A percentile compares a stretch with the other conserved stretches of the same genome.
phyloP scores from a whole-genome alignment of 345 rosid species.

The Eucalyptus leucophloia region DNA sequence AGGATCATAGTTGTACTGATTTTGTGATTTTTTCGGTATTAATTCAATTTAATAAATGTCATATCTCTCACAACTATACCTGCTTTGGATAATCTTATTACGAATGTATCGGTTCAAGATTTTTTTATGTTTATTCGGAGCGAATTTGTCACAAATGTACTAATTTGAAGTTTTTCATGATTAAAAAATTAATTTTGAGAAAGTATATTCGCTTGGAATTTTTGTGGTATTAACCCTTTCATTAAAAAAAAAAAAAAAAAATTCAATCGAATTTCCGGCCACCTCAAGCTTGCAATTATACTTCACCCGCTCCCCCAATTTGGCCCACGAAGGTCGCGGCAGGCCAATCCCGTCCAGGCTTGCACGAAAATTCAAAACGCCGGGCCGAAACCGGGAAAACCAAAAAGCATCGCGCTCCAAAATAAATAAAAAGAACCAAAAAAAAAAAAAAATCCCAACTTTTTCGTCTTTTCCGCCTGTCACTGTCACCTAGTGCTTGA shows the following conservation, averaged over 20 bases:
- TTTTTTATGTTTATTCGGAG: too few relatives aligned
- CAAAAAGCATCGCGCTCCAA: background rate
- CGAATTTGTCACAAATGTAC: fast-evolving
- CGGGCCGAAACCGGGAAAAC: background rate
- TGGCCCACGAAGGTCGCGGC: background rate
- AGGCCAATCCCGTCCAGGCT: background rate
- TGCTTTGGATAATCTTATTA: fast-evolving
- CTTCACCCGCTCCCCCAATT: background rate
- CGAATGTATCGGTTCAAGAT: fast-evolving
- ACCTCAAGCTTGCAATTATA: background rate
- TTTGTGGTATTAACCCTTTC: too few relatives aligned
- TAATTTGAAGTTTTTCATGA: fast-evolving
- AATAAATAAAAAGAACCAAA: background rate
- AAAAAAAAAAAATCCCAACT: background rate
- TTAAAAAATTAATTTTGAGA: too few relatives aligned
- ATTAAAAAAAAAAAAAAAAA: background rate
- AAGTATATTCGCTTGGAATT: too few relatives aligned
- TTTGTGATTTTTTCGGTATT: too few relatives aligned
- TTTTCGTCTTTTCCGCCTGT: fast-evolving
- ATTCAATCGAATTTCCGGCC: background rate
- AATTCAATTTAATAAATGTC: fast-evolving
- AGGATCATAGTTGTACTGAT: fast-evolving
- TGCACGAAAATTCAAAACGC: background rate
- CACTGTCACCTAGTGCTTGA: background rate
- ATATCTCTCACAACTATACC: too few relatives aligned